These are phyloP conservation scores for Diaporthe sp. DNA, from an alignment of 2,329 filamentous ascomycete genomes.

Conservation along the genomic window DNA sequence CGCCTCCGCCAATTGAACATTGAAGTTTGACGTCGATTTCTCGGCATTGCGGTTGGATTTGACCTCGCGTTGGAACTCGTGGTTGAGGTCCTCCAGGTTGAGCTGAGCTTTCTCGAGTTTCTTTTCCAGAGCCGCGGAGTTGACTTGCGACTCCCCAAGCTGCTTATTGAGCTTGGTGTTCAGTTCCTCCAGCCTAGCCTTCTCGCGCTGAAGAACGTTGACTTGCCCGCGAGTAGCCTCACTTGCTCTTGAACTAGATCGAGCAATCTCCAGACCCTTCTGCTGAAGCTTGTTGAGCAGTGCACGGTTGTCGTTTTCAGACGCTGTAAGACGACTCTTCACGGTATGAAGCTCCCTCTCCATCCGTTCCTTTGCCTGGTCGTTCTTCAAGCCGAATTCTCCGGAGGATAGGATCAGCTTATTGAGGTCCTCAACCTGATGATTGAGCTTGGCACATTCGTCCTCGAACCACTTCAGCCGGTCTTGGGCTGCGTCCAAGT, in stretches of 20 bases:
- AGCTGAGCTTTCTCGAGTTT: constrained; percentile 93
- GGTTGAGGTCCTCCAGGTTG: constrained; percentile 90
- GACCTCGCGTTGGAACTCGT: constrained; percentile 90
- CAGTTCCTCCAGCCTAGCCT: constrained; percentile 85
- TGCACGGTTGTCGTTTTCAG: constrained; percentile 95
- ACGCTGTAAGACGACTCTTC: constrained; percentile 89
- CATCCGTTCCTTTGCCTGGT: constrained; percentile 93
- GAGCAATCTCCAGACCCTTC: constrained; percentile 95
- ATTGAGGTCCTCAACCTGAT: constrained; percentile 87
- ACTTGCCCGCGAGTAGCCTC: constrained; percentile 87
- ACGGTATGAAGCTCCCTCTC: constrained; percentile 92
- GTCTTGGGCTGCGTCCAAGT: constrained; percentile 83
- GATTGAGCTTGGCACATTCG: constrained; percentile 82
- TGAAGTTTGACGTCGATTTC: constrained; percentile 84
- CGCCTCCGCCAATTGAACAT: constrained; percentile 86
- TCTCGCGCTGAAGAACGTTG: constrained; percentile 83
- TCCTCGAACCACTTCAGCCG: constrained; percentile 84
- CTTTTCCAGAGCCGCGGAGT: constrained; percentile 88
- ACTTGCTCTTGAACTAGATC: constrained; percentile 86
- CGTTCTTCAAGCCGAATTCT: constrained; percentile 88
- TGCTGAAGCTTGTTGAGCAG: constrained; percentile 98
- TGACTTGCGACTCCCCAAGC: constrained; percentile 86
- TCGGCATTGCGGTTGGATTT: constrained; percentile 92
- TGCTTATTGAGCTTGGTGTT: constrained; percentile 85
- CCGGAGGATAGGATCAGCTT: constrained; percentile 91